Evolutionary conservation across 2,329 filamentous ascomycete genomes (phyloP), one percentile per base, ranked within the genome.

Genomic region (Lachnellula hyalina): DNA sequence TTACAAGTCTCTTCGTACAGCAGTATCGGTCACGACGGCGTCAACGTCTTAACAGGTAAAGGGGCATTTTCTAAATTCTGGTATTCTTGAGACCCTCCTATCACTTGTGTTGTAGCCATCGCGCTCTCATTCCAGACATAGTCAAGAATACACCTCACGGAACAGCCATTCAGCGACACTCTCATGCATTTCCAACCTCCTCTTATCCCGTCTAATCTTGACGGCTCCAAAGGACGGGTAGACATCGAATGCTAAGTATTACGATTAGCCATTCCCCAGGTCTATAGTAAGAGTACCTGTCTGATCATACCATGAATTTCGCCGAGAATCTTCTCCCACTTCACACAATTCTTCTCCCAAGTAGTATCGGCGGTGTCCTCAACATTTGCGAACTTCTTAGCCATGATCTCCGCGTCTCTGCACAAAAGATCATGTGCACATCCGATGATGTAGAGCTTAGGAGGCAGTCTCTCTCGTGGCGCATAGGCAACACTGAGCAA

Each of bases 361-460:
- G 34, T 32, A 4, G 34, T 32, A 23, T 35, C 44, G 19, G 61
- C 52, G 15, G 52, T 47, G 45, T 25, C 40, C 35, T 58, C 61
- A 54, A 57, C 42, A 8, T 46, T 41, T 35, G 62, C 59, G 21
- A 60, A 53, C 23, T 50, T 58, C 50, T 59, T 49, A 6, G 62
- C 62, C 59, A 64, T 60, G 7, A 55, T 46, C 45, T 61, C 54
- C 14, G 63, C 51, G 36, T 63, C 62, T 17, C 56, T 49, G 34
- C 63, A 65, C 12, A 67, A 56, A 47, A 66, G 25, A 58, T 67
- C 65, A 40, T 62, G 56, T 47, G 65, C 64, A 48, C 62, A 65
- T 23, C 62, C 63, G 19, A 65, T 52, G 8, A 66, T 48, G 44
- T 48, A 63, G 17, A 63, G 19, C 52, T 62, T 63, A 2, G 52